phyloP scores from a whole-genome alignment of 2,329 filamentous ascomycete species.

The Aspergillus sp. region DNA sequence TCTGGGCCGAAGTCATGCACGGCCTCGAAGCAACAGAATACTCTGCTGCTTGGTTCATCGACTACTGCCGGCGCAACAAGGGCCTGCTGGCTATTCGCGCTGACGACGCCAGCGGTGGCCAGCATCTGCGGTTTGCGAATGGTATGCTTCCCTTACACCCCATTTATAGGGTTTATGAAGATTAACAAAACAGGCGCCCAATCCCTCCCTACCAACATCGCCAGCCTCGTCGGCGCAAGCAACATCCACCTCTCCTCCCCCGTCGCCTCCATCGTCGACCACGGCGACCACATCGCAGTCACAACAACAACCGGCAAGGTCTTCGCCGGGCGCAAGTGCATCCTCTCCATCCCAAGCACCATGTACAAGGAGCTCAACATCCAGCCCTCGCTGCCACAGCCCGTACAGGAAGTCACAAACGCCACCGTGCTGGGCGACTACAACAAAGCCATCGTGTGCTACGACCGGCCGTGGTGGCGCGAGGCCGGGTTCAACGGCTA shows the following conservation, averaged over 20 bases:
- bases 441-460: conserved; percentile 43
- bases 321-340: conserved; percentile 32
- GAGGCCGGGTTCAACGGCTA: conserved; percentile 38
- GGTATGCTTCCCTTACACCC: conserved; percentile 5
- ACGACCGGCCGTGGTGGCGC: conserved; percentile 41
- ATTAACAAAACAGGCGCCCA: conserved; percentile 3
- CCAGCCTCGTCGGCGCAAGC: not conserved
- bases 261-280: not conserved
- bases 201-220: conserved; percentile 7
- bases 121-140: conserved; percentile 34
- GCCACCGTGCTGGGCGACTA: conserved; percentile 37
- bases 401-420: conserved; percentile 27
- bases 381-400: conserved; percentile 38
- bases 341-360: conserved; percentile 53
- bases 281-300: not conserved
- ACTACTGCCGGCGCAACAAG: conserved; percentile 39
- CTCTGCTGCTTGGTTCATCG: conserved; percentile 40
- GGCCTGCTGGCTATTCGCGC: conserved; percentile 38
- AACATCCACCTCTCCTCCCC: conserved; percentile 3
- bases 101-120: conserved; percentile 35
- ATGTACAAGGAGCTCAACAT: conserved; percentile 50
- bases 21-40: conserved; percentile 39
- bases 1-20: conserved; percentile 42
- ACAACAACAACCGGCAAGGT: conserved; percentile 1
- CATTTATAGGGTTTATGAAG: not conserved